Base-by-base conservation (phyloP, 495 filamentous ascomycete species). In the Glonium stellatum region DNA sequence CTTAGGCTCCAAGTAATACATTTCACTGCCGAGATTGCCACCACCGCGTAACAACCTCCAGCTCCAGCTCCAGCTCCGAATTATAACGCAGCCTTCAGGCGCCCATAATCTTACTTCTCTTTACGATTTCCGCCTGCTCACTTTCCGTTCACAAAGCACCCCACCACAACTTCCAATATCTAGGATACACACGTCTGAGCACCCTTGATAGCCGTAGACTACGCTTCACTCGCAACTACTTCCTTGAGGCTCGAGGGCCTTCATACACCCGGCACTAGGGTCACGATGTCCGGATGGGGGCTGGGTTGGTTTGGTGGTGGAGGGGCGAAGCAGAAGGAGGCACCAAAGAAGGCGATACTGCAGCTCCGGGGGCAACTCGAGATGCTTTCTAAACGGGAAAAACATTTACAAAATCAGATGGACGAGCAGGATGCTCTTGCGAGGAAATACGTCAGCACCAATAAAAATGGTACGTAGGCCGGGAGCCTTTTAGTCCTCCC, bases 301-400 rank as follows among this genome's bases (percentile, higher is more conserved):
- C 64, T 65, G 42, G 66, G 66, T 55, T 71, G 71, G 60, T 70
- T 69, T 46, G 62, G 62, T 27, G 68, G 68, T n/a, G 69, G 67
- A 67, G 84, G 83, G 57, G 84, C 87, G 76, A 91, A 88, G 81
- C 84, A 85, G 73, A 95, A 92, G 76, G 90, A 97, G 73, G 87
- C 85, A 62, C 89, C 93, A 44, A 99, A 99, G 82, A 90, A 96
- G 78, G 93, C 95, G 60, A 99, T 99, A 64, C 80, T 99, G 46
- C 80, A 81, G 62, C 78, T 99, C 66, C 86, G 93, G 58, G 79
- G 84, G 66, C 92, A 96, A 80, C 80, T 97, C 25, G 91, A 96
- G 63, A 96, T 97, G 92, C 81, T 99, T 63, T 89, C 95, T 75
- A 99, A 99, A 82, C 80, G 95, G 47, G 91, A 99, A 77, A 86